Base-by-base conservation (phyloP, 768 basidiomycete genomes). In the Naematelia aurantialba region DNA sequence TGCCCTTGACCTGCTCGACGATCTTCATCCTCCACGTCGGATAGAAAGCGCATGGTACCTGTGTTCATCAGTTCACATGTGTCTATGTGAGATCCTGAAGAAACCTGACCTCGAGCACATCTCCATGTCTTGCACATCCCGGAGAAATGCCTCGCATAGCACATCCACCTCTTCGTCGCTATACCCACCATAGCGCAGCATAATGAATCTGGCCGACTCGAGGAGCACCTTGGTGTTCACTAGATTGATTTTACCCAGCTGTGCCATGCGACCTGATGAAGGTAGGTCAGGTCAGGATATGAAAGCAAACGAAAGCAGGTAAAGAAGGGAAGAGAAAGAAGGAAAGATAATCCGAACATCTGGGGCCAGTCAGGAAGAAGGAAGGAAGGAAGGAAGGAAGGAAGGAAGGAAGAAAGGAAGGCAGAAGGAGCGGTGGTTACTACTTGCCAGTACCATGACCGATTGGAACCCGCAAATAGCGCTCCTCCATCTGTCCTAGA, bases 91-190 rank as follows among this genome's bases (percentile, higher is more conserved):
- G n/a, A n/a, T n/a, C n/a, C n/a, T n/a, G n/a, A n/a, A n/a, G n/a
- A n/a, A n/a, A n/a, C n/a, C 34, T 39, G 34, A 39, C 34, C 34
- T 39, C 34, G 34, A 8, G 34, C 17, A 39, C 34, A 39, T 8
- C 17, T 39, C 34, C 34, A 17, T 17, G 17, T 8, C 8, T 17
- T 39, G 8, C 8, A 39, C 34, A 39, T 39, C 34, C 17, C 17
- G 8, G 8, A 39, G 17, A 39, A 39, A 39, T 39, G 34, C 34
- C 62, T 60, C 47, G 59, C 58, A 31, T 8, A 63, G 42, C 10
- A 63, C 54, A 26, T 63, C 62, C 3, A 55, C 56, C 29, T 63
- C 62, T 8, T 59, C 58, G 24, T 63, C 58, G 1, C 58, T 59
- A 27, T 63, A 63, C 19, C 54, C 54, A 12, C 62, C 62, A 30